Evolutionary conservation across 2,329 filamentous ascomycete genomes (phyloP).

Genomic region (Amauroascus niger): DNA sequence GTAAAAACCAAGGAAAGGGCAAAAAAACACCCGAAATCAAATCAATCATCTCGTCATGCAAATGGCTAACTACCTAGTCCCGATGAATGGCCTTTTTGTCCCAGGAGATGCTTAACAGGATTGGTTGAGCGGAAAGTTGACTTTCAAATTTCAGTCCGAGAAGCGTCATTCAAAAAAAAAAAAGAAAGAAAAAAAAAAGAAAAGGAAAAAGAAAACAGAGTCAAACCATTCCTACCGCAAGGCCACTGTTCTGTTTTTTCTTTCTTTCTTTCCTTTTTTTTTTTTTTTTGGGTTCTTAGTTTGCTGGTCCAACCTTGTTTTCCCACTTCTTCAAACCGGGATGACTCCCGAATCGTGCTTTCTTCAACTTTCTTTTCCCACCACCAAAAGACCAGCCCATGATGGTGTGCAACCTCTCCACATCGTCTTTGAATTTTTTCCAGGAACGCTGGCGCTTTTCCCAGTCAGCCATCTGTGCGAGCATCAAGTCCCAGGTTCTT

Average conservation of each 20-base stretch:
- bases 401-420: constrained; percentile 20
- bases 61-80: too few species aligned
- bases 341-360: constrained; percentile 5
- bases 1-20: too few species aligned
- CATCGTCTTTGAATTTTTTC: constrained; percentile 26
- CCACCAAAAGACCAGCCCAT: constrained; percentile 6
- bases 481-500: constrained; percentile 35
- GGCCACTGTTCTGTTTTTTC: neutral
- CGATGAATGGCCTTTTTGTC: too few species aligned
- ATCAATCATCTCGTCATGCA: too few species aligned
- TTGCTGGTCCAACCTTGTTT: constrained; percentile 16
- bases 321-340: constrained; percentile 16
- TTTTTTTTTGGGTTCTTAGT: neutral
- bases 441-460: constrained; percentile 30
- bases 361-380: constrained; percentile 13
- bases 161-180: too few species aligned
- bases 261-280: neutral
- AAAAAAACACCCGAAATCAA: too few species aligned
- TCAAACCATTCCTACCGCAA: too few species aligned
- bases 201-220: too few species aligned
- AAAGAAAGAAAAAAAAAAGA: too few species aligned
- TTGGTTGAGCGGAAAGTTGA: too few species aligned
- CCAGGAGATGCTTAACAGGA: too few species aligned
- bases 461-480: constrained; percentile 38
- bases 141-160: too few species aligned